These are phyloP conservation scores for Pulveroboletus sp. DNA, from an alignment of 768 basidiomycete genomes.

Conservation along the genomic window DNA sequence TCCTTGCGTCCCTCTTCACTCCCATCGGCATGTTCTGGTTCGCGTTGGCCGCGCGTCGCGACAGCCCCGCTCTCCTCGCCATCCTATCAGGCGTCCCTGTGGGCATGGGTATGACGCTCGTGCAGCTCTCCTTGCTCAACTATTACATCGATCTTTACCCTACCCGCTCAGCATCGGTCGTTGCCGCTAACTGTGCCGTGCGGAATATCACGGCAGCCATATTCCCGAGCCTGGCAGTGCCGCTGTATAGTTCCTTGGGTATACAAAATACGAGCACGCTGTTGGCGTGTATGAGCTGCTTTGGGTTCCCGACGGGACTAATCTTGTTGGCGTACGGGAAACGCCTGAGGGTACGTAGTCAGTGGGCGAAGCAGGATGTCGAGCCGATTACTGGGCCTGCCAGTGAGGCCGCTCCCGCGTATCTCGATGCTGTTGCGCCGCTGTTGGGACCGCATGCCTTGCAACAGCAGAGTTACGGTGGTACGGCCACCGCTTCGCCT, in stretches of 20 bases:
- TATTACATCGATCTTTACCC: slow-evolving; percentile 31
- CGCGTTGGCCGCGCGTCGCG: slow-evolving; percentile 16
- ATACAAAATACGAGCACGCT: slow-evolving; percentile 13
- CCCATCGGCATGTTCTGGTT: slow-evolving; percentile 29
- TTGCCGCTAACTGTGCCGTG: slow-evolving; percentile 25
- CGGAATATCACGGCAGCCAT: slow-evolving; percentile 19
- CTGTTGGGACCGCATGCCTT: slow-evolving; percentile 9
- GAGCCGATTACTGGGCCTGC: neutral
- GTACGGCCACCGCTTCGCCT: slow-evolving; percentile 4
- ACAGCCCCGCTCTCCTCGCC: slow-evolving; percentile 8
- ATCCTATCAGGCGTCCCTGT: slow-evolving; percentile 24
- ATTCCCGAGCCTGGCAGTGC: slow-evolving; percentile 24
- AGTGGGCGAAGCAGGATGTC: slow-evolving; percentile 24
- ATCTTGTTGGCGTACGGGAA: slow-evolving; percentile 21
- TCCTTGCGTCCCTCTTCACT: slow-evolving; percentile 23
- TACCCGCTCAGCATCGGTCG: slow-evolving; percentile 26
- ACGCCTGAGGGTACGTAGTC: slow-evolving; percentile 17
- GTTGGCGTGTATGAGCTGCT: slow-evolving; percentile 22
- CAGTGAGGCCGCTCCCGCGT: neutral
- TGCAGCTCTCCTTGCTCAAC: slow-evolving; percentile 26
- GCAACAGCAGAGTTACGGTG: slow-evolving; percentile 13
- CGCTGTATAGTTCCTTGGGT: slow-evolving; percentile 19
- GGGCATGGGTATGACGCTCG: slow-evolving; percentile 27
- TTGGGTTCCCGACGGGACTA: slow-evolving; percentile 20
- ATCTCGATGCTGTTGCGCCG: slow-evolving; percentile 7